phyloP scores from a whole-genome alignment of 768 basidiomycete species.

The Macrolepiota fuliginosa region DNA sequence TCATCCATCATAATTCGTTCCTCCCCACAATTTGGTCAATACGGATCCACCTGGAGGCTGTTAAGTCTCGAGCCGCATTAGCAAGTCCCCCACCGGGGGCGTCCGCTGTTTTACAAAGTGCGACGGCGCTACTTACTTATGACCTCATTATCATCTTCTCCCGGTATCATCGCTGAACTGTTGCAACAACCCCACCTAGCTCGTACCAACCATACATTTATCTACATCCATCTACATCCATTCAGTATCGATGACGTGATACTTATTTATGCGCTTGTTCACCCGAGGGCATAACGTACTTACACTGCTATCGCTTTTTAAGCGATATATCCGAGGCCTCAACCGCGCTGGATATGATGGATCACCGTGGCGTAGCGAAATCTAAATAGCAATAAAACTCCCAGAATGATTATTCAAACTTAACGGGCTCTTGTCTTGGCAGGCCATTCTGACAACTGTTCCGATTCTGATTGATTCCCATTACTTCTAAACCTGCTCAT shows the following conservation, averaged over 20 bases:
- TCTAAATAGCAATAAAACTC: neutral
- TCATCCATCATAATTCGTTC: neutral
- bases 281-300: neutral
- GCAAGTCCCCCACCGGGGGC: neutral
- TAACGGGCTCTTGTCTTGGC: neutral
- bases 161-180: neutral
- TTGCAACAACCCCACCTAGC: neutral
- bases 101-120: neutral
- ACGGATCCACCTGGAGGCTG: neutral
- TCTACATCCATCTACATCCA: neutral
- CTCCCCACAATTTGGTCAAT: neutral
- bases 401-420: neutral
- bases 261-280: neutral
- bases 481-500: too few species aligned
- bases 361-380: neutral
- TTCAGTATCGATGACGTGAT: neutral
- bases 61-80: neutral
- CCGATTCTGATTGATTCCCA: too few species aligned
- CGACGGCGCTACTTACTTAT: neutral
- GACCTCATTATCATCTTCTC: neutral
- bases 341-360: neutral
- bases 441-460: neutral
- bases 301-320: neutral
- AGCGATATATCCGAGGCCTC: conserved; percentile 6
- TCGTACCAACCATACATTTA: neutral